phyloP scores from a whole-genome alignment of 768 basidiomycete genomes.

The Postia placenta region DNA sequence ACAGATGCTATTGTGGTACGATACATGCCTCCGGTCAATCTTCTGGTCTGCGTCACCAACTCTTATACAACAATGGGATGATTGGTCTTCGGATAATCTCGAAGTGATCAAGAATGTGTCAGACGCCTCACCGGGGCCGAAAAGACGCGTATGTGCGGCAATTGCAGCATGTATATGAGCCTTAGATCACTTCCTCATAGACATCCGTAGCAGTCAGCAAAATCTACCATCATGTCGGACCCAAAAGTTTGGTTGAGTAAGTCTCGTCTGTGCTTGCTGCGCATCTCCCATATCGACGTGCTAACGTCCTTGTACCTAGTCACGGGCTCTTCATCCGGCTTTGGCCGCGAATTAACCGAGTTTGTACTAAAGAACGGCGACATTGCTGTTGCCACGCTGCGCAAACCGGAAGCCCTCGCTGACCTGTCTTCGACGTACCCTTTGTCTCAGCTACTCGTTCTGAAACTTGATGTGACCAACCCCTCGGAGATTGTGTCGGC shows the following conservation, averaged over 20 bases:
- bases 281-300: not conserved
- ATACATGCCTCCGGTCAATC: no score
- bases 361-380: conserved; percentile 19
- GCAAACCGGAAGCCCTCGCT: conserved; percentile 17
- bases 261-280: not conserved
- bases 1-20: no score
- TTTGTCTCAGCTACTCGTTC: conserved; percentile 12
- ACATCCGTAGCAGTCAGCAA: not conserved
- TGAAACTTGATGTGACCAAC: conserved; percentile 18
- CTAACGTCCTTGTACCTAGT: no score
- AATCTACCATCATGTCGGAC: conserved; percentile 5
- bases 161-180: no score
- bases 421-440: conserved; percentile 14
- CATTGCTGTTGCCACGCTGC: conserved; percentile 20
- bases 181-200: no score
- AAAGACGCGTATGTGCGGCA: no score
- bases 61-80: no score
- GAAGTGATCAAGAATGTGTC: no score
- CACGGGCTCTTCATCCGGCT: conserved; percentile 22
- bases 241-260: conserved; percentile 18
- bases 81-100: no score
- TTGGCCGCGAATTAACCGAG: conserved; percentile 19
- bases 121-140: no score
- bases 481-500: conserved; percentile 10
- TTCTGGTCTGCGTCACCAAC: no score